phyloP scores from a whole-genome alignment of 192 early-diverging fungal genomes.

The Podila verticillata region DNA sequence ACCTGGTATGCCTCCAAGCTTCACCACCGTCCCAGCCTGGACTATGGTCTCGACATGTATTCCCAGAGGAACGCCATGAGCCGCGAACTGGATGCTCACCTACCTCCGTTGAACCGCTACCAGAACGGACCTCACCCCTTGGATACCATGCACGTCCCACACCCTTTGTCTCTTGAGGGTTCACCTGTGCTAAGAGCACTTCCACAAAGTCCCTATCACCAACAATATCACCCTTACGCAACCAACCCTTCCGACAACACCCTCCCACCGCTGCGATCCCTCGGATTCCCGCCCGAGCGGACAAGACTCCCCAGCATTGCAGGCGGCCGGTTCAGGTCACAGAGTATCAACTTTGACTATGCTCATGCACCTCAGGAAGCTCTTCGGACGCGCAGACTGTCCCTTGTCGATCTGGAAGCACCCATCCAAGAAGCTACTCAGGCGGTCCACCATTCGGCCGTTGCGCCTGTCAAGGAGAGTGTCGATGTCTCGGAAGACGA shows the following conservation, averaged over 20 bases:
- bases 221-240: not conserved
- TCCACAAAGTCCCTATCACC: not conserved
- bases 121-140: not conserved
- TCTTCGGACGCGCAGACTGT: conserved; percentile 27
- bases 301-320: conserved; percentile 16
- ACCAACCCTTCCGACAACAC: conserved; percentile 1
- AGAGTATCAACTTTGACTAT: conserved; percentile 14
- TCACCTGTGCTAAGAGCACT: too few relatives aligned
- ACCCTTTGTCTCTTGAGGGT: not conserved
- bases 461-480: not conserved
- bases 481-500: conserved; percentile 47
- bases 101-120: not conserved
- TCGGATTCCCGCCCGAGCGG: conserved; percentile 22
- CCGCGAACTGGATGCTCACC: not conserved
- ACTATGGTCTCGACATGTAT: conserved; percentile 32
- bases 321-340: conserved; percentile 22
- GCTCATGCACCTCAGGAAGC: not conserved
- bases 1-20: conserved; percentile 45
- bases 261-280: conserved; percentile 26
- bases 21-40: conserved; percentile 45
- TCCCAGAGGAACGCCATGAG: not conserved
- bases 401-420: conserved; percentile 39
- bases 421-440: conserved; percentile 37
- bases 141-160: not conserved
- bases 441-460: conserved; percentile 17